A percentile compares a stretch with the other conserved stretches of the same genome.
Conservation (phyloP, 1,139 yeast genomes). For the Citeromyces hawaiiensis region DNA sequence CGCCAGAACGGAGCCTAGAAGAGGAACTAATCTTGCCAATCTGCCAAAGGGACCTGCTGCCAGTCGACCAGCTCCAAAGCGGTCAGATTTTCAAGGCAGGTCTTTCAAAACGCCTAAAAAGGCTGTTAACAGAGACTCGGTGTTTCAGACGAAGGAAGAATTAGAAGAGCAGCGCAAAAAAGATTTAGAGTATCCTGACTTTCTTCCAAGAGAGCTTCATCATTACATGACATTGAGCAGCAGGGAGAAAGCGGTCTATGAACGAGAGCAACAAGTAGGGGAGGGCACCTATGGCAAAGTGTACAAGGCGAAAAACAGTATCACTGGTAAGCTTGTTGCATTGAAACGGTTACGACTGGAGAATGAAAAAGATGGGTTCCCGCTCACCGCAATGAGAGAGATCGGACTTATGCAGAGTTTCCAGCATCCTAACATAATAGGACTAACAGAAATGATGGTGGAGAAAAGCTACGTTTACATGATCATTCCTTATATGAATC, state of each 20-base stretch:
- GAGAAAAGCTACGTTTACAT: slow-evolving; percentile 69
- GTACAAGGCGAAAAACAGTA: slow-evolving; percentile 47
- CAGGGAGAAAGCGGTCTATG: slow-evolving; percentile 11
- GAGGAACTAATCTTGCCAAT: neutral
- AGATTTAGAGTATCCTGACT: slow-evolving; percentile 6
- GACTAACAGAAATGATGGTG: slow-evolving; percentile 82
- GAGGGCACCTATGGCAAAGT: slow-evolving; percentile 31
- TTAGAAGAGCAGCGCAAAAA: neutral
- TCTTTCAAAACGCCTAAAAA: neutral
- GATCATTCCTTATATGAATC: slow-evolving; percentile 91
- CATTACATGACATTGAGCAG: slow-evolving; percentile 1
- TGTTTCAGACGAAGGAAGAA: neutral
- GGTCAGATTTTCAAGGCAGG: neutral
- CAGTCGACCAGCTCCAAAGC: neutral
- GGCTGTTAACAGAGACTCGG: neutral
- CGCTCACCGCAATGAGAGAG: slow-evolving; percentile 90
- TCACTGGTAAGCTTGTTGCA: slow-evolving; percentile 69
- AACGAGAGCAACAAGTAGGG: slow-evolving; percentile 22
- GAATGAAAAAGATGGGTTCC: slow-evolving; percentile 86
- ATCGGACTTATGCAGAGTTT: slow-evolving; percentile 80
- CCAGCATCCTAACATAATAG: slow-evolving; percentile 70
- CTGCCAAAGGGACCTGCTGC: neutral
- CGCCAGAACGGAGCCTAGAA: neutral
- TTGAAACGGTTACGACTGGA: slow-evolving; percentile 75
- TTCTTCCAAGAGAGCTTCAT: slow-evolving; percentile 1